These are phyloP conservation scores for Hansfordia pulvinata DNA, from an alignment of 2,329 filamentous ascomycete genomes.

Conservation along the genomic window DNA sequence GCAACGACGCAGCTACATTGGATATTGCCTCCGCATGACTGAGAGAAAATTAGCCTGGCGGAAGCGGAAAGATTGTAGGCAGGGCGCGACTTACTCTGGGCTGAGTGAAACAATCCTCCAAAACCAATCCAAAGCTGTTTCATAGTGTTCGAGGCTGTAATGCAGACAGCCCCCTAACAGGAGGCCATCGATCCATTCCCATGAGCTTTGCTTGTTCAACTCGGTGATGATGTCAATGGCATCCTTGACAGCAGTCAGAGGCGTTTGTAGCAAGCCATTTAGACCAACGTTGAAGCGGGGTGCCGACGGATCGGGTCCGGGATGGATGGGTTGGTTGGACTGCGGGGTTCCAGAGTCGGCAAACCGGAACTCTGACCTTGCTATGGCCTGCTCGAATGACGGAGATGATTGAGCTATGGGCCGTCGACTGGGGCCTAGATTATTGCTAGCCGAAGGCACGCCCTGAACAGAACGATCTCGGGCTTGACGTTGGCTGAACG, in stretches of 20 bases:
- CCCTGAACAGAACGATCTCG: conserved; percentile 5
- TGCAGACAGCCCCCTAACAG: conserved; percentile 81
- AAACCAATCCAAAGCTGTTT: conserved; percentile 65
- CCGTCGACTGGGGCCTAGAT: too few species aligned
- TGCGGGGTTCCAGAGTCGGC: too few species aligned
- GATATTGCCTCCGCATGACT: conserved; percentile 89
- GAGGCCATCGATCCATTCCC: conserved; percentile 90
- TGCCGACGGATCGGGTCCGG: too few species aligned
- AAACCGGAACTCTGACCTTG: too few species aligned
- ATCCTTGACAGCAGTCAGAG: conserved; percentile 43
- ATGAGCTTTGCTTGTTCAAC: conserved; percentile 66
- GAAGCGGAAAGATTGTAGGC: background rate
- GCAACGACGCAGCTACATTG: conserved; percentile 79
- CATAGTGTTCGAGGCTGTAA: conserved; percentile 77
- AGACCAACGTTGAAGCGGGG: too few species aligned
- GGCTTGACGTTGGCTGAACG: conserved; percentile 7
- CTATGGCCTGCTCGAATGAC: too few species aligned
- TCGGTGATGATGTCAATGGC: conserved; percentile 60
- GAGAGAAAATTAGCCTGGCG: conserved; percentile 10
- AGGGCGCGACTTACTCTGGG: conserved; percentile 29
- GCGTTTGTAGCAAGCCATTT: too few species aligned
- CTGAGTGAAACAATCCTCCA: conserved; percentile 45
- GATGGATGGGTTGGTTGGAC: too few species aligned
- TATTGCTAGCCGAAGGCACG: too few species aligned
- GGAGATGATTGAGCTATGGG: too few species aligned